These are phyloP conservation scores for Quercus phellos DNA, from an alignment of 331 rosid genomes.

Conservation along the genomic window DNA sequence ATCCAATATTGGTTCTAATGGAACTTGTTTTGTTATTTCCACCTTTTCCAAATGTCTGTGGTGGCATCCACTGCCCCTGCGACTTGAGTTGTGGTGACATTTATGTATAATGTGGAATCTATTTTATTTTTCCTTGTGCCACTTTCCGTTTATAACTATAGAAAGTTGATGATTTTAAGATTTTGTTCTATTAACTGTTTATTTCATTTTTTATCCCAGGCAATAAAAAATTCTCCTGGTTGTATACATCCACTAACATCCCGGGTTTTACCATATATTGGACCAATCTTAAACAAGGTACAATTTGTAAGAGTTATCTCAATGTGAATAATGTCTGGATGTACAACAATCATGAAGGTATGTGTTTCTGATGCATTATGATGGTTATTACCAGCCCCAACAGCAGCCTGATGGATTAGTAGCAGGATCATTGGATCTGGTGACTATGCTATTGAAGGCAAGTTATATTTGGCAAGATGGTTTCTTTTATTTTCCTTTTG, in stretches of 20 bases:
- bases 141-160: not conserved
- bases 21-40: not conserved
- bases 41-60: not conserved
- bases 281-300: conserved; percentile 73
- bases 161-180: not conserved
- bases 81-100: not conserved
- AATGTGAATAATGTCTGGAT: conserved; percentile 7
- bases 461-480: conserved; percentile 32
- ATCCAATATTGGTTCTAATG: not conserved
- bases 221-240: conserved; percentile 73
- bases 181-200: conserved; percentile 2
- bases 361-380: conserved; percentile 29
- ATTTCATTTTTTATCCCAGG: conserved; percentile 40
- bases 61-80: not conserved
- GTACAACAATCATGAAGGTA: not conserved
- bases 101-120: not conserved
- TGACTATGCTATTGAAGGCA: conserved; percentile 91
- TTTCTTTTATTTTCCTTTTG: conserved; percentile 4
- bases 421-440: conserved; percentile 85
- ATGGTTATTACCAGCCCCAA: conserved; percentile 54
- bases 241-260: conserved; percentile 78
- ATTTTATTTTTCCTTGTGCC: not conserved
- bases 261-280: conserved; percentile 66
- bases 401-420: conserved; percentile 87
- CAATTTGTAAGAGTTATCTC: conserved; percentile 25